Percentiles rank a stretch among this genome's conserved stretches.
Evolutionary conservation across 2,329 filamentous ascomycete genomes (phyloP).

Genomic region (Fusarium pseudoanthophilum): DNA sequence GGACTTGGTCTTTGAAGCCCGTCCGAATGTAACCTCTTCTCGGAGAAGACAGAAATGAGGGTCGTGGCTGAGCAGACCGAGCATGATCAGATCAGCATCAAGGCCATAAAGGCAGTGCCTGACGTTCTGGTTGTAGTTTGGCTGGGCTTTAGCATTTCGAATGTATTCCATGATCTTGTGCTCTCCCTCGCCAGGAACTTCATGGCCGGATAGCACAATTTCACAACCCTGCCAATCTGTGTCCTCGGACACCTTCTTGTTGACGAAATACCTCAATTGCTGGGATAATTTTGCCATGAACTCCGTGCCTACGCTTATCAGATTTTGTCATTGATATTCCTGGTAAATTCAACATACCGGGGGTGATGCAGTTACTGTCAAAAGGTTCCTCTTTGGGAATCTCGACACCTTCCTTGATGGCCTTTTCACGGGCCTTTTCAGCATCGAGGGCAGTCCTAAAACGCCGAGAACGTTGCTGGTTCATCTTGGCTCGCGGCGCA

Average conservation of each 20-base stretch:
- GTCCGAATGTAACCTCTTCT: constrained; percentile 97
- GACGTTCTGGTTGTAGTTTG: constrained; percentile 89
- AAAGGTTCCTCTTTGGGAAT: constrained; percentile 96
- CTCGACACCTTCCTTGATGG: constrained; percentile 86
- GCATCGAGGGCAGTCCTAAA: constrained; percentile 94
- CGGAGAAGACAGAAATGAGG: constrained; percentile 97
- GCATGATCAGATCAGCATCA: constrained; percentile 98
- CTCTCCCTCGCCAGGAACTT: constrained; percentile 97
- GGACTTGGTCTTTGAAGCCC: constrained; percentile 85
- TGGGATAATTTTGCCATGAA: constrained; percentile 97
- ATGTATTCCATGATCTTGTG: constrained; percentile 99
- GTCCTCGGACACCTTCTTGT: constrained; percentile 98
- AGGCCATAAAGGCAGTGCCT: constrained; percentile 97
- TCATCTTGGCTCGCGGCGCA: constrained; percentile 98
- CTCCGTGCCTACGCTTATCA: constrained; percentile 69
- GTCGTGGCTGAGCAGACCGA: constrained; percentile 95
- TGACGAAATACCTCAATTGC: constrained; percentile 98
- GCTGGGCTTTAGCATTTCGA: constrained; percentile 94
- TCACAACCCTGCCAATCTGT: constrained; percentile 97
- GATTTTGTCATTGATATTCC: constrained; percentile 5
- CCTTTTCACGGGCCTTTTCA: constrained; percentile 91
- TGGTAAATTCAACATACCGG: constrained; percentile 61
- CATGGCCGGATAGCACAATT: constrained; percentile 94
- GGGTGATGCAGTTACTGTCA: constrained; percentile 99
- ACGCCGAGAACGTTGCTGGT: constrained; percentile 94